Evolutionary conservation across 1,284 basidiomycete species (phyloP), one percentile per base, ranked within the genome.

Genomic region (Ustilago lituana): DNA sequence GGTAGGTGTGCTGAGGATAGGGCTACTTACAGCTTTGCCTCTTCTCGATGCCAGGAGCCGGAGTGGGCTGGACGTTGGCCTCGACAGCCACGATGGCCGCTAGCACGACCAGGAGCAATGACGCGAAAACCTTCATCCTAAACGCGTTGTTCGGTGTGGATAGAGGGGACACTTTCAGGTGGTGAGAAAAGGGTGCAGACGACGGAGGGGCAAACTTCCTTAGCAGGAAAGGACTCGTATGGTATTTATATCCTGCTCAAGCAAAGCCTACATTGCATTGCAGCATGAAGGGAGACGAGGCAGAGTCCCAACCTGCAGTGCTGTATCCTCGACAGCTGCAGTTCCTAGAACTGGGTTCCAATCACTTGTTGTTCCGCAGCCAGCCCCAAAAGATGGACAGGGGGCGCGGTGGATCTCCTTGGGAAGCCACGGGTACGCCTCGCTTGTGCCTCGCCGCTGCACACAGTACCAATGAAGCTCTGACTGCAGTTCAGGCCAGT

Each of bases 41-140:
- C 62, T 59, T 65, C 35, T 50, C 62, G 32, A 65, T 33, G n/a
- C 37, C 37, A 41, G 62, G 62, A 41, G 62, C 62, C 1, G 62
- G 56, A 1, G 62, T 65, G 15, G 62, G 56, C 52, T 59, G 56
- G 12, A 59, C 56, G 38, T 23, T 50, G 11, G 62, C 62, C 52
- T 55, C 51, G 9, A 59, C 62, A 37, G 52, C 51, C 20, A 50
- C 46, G 37, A 58, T 20, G 23, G 62, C 38, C 29, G 46, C 55
- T 35, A 63, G 39, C 9, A 38, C 35, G 51, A 59, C 24, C 47
- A 65, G 23, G 37, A 65, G 56, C 36, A 59, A 38, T 15, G 62
- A 65, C 19, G 55, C 52, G 29, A 59, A 65, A 33, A 46, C 32
- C 51, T 65, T 65, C 62, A 59, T 59, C 11, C 9, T 58, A 38